Evolutionary conservation across 1,284 basidiomycete genomes (phyloP), one percentile per base, ranked within the genome.

Genomic region (Schizophyllum commune): DNA sequence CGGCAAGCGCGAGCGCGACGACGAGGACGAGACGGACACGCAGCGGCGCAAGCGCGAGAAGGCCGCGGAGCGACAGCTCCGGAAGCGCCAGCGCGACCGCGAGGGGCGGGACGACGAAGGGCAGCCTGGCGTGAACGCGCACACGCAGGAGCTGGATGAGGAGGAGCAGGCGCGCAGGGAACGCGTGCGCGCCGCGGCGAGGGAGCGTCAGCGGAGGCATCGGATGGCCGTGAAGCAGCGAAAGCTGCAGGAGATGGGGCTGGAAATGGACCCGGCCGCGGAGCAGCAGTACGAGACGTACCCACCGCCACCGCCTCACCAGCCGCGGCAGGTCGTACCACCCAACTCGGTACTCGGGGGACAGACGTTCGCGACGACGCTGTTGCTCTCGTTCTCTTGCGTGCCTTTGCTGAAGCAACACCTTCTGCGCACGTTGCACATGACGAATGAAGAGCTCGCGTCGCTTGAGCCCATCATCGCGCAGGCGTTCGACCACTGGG

Each of bases 401-500:
- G 60, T 56, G 7, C 60, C 60, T 13, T 20, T 61, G n/a, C 33
- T 61, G 56, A 57, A 58, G 22, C 60, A 61, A 51, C 60, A 61
- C 52, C 60, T 61, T 1, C 52, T 61, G 56, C 34, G 57, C 33
- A 61, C 60, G 47, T 39, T 61, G 13, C 47, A 58, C 32, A 61
- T 61, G 60, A 51, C 60, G 39, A 61, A 61, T 47, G 60, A 61
- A 22, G 60, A 57, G 32, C 57, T 61, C 47, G 60, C 57, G 21
- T 58, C 56, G 13, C 60, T 61, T 7, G 60, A 61, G 52, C 60
- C 60, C 11, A 55, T 55, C 20, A 21, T 55, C 69, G 77, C 65
- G 85, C 85, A 0, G 82, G 83, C 68, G 85, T 86, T 9, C 88
- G 73, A 9, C 83, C 79, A 47, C 79, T 79, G 20, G 79, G 77